Conservation (phyloP, 768 basidiomycete species). For the Suillus paluster region DNA sequence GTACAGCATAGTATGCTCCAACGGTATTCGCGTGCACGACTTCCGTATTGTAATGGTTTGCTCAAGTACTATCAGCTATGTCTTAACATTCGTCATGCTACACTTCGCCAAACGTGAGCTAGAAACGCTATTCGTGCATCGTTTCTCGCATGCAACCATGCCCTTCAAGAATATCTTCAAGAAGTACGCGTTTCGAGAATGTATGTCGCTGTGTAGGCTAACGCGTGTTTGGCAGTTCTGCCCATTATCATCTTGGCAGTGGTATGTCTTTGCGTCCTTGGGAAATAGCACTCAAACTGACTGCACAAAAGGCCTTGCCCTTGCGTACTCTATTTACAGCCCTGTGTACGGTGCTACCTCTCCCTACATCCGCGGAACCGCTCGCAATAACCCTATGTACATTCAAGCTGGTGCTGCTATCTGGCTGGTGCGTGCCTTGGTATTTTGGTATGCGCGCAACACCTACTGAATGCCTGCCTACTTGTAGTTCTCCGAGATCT, state of each 20-base stretch:
- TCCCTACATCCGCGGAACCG: slow-evolving; percentile 62
- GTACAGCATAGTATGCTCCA: slow-evolving; percentile 81
- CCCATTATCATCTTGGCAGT: slow-evolving; percentile 85
- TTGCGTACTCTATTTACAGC: slow-evolving; percentile 83
- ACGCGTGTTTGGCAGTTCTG: slow-evolving; percentile 57
- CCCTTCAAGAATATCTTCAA: slow-evolving; percentile 84
- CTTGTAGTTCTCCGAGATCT: slow-evolving; percentile 77
- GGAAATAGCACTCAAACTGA: not conserved
- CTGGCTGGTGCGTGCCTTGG: slow-evolving; percentile 68
- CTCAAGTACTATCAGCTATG: slow-evolving; percentile 49
- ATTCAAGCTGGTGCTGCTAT: slow-evolving; percentile 66
- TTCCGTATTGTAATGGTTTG: not conserved
- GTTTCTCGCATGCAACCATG: slow-evolving; percentile 96
- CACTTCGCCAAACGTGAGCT: slow-evolving; percentile 93
- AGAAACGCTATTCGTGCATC: slow-evolving; percentile 93
- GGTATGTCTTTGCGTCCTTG: slow-evolving; percentile 40
- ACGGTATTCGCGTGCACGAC: slow-evolving; percentile 48
- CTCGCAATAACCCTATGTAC: slow-evolving; percentile 68
- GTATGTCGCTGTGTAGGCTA: not conserved
- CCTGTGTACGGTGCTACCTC: slow-evolving; percentile 74
- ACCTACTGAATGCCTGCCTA: slow-evolving; percentile 6
- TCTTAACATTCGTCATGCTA: slow-evolving; percentile 74
- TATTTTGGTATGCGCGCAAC: not conserved
- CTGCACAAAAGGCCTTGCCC: slow-evolving; percentile 58
- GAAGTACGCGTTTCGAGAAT: slow-evolving; percentile 61